Base-by-base conservation (phyloP, 177 flowering plant genomes). In the Vitis hybrid region DNA sequence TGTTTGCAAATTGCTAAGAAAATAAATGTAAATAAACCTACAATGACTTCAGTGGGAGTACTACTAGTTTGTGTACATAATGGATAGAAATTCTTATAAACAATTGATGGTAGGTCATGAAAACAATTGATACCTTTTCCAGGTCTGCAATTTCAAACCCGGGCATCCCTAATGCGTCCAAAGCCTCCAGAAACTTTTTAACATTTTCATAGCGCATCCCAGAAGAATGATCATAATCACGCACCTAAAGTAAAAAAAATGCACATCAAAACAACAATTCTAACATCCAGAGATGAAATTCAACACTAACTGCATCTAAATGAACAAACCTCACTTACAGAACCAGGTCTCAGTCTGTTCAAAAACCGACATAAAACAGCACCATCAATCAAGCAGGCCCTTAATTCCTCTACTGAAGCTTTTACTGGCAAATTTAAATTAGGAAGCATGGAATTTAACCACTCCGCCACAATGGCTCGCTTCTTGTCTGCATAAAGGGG, bases 111-210 rank as follows among this genome's bases (percentile, higher is more conserved):
- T 35, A 35, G 46, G 46, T 35, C 49, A 66, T 52, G 18, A 27
- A 16, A 54, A 9, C 57, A 51, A 65, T 50, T 27, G 10, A 51
- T 85, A 91, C 98, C 93, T 91, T 81, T 72, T 90, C 90, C 40
- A 93, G 73, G 76, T 93, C 95, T 51, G 81, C 76, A 1, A 68
- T 13, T 49, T 83, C 82, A 79, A 93, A 93, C 62, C 72, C 74
- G 18, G 91, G 95, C 55, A 93, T 70, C 49, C 89, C 89, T 81
- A 89, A 74, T 46, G 82, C 81, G 64, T 83, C 81, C 79, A 91
- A 75, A 18, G 83, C 81, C 48, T 80, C 75, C 61, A 91, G 73
- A 81, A 90, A 90, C 77, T 80, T 85, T 59, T 74, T 81, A 30
- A 90, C 73, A 49, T 79, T 86, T 54, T 79, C 87, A 54, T 72